Percentiles rank a stretch among this genome's conserved stretches.
Evolutionary conservation across 2,329 filamentous ascomycete genomes (phyloP).

Genomic region (Colletotrichum musicola): DNA sequence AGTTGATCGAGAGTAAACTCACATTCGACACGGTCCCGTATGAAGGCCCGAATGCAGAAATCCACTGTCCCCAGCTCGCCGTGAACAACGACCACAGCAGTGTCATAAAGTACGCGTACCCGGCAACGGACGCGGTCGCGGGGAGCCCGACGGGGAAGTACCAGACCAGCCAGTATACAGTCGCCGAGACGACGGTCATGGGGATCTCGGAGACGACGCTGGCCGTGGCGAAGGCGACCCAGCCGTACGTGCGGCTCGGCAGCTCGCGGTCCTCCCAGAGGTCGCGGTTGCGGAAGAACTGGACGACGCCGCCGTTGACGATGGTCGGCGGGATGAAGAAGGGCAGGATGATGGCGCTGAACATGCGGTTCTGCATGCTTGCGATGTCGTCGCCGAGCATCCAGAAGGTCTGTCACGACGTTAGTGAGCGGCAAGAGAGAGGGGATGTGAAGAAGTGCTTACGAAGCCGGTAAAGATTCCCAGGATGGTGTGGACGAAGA

Average conservation of each 20-base stretch:
- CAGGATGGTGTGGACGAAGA: conserved; percentile 78
- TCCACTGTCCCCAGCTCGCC: conserved; percentile 84
- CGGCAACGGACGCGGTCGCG: conserved; percentile 71
- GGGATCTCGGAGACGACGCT: conserved; percentile 81
- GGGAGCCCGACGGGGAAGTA: conserved; percentile 82
- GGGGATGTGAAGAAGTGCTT: not conserved
- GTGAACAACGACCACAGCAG: conserved; percentile 84
- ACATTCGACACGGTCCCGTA: conserved; percentile 83
- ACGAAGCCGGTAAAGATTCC: conserved; percentile 80
- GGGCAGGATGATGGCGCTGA: conserved; percentile 74
- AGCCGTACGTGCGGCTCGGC: conserved; percentile 81
- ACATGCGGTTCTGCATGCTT: conserved; percentile 83
- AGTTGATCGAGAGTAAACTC: conserved; percentile 40
- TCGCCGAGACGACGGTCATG: conserved; percentile 71
- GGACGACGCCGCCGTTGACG: conserved; percentile 81
- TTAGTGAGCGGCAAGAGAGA: not conserved
- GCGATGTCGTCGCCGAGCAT: conserved; percentile 73
- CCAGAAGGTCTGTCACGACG: conserved; percentile 73
- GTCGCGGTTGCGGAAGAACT: conserved; percentile 79
- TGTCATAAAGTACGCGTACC: conserved; percentile 84
- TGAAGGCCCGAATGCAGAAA: conserved; percentile 82
- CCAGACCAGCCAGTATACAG: conserved; percentile 81
- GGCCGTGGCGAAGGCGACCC: conserved; percentile 81
- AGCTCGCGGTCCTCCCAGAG: conserved; percentile 82
- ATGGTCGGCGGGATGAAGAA: conserved; percentile 77